Evolutionary conservation across 2,329 filamentous ascomycete genomes (phyloP), one percentile per base, ranked within the genome.

Genomic region (Arthroderma sp.): DNA sequence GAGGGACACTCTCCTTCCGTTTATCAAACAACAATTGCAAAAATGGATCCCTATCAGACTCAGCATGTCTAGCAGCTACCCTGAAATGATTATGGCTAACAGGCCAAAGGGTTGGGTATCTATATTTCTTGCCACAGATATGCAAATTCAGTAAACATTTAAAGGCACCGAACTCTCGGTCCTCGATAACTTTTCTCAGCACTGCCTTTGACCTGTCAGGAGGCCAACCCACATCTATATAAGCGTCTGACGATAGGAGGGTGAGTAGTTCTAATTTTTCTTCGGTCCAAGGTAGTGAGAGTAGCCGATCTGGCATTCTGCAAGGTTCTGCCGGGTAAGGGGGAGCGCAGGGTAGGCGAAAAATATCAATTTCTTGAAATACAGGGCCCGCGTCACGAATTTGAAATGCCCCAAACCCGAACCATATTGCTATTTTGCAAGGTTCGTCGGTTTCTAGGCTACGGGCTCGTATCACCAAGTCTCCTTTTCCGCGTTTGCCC

Each of bases 261-360:
- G 68, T 63, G 1, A 76, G 65, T 8, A 76, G 67, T 25, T 70
- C 67, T 4, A 75, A 63, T 39, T 73, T 71, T 6, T 66, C 57
- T 4, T 67, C 62, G 0, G 71, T 72, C 72, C 72, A 76, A 2
- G 73, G 71, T 0, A 62, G 47, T 6, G 62, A 57, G 2, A 76
- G 67, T 1, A 76, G 57, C 53, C 70, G 69, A 44, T 73, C 67
- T 0, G 73, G 73, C 43, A 76, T 68, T 5, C 67, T 65, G 2
- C 66, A 66, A 1, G 68, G 67, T 1, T 61, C 56, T 0, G 66
- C 62, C 13, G 43, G 55, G 23, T 51, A 51, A 33, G 37, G 31
- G 2, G 57, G 57, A 8, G 61, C 59, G 39, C 68, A 69, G 1
- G 72, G 72, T 1, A 73, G 65, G 8, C 66, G 68, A 59, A 72